Conservation (phyloP, 805 yeast genomes). For the Wickerhamomyces bisporus region DNA sequence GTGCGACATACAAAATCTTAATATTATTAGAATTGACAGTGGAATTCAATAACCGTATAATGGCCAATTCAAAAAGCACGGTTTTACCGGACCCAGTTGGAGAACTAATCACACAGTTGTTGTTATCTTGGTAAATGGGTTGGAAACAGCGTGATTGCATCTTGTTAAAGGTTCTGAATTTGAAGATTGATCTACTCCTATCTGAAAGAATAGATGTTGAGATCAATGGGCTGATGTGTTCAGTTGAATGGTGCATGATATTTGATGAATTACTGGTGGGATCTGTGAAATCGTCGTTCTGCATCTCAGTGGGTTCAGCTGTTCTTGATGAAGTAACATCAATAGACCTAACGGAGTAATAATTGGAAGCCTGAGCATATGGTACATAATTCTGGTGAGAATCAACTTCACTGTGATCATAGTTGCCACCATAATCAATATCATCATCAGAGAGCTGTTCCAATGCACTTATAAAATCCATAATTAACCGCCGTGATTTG, state of each 20-base stretch:
- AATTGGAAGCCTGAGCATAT: not conserved
- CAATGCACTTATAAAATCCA: conserved; percentile 11
- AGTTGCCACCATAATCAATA: not conserved
- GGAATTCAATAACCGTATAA: conserved; percentile 31
- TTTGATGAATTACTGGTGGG: conserved; percentile 7
- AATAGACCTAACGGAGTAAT: not conserved
- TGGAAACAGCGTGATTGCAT: conserved; percentile 47
- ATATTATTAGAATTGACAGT: conserved; percentile 20
- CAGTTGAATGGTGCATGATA: conserved; percentile 6
- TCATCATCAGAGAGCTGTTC: conserved; percentile 11
- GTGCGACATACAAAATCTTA: conserved; percentile 49
- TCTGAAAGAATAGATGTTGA: conserved; percentile 30
- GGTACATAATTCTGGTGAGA: not conserved
- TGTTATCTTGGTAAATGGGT: conserved; percentile 27
- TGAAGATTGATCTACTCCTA: conserved; percentile 29
- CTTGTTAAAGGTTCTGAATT: conserved; percentile 35
- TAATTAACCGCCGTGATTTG: not conserved
- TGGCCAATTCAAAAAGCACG: conserved; percentile 48
- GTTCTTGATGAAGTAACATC: not conserved
- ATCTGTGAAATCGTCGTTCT: conserved; percentile 6
- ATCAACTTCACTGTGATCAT: not conserved
- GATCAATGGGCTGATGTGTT: not conserved
- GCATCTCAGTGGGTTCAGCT: conserved; percentile 1
- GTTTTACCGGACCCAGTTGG: conserved; percentile 63
- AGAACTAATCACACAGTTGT: conserved; percentile 44